Base-by-base conservation (phyloP, 225 moss, liverwort and hornwort genomes). In the Rhytidiadelphus loreus region DNA sequence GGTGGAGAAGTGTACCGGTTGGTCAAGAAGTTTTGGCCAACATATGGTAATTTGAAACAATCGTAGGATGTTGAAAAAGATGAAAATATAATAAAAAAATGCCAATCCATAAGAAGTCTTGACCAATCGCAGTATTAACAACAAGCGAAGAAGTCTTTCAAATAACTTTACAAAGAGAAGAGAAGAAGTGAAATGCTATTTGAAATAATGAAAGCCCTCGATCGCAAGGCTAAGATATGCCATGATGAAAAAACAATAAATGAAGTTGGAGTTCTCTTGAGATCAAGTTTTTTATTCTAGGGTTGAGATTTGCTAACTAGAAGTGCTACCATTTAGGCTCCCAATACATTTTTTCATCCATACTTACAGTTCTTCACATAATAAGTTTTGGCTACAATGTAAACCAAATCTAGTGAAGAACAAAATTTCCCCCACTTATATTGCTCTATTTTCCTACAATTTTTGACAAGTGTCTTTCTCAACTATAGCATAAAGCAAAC, bases 321-420 rank as follows among this genome's bases (percentile, higher is more conserved):
- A 39, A 39, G 7, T 23, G 0, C 41, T 70, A 25, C 24, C 14
- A 14, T 0, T 25, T 41, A 41, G 3, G 3, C 4, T n/a, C 4
- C 14, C 24, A 41, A 4, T 13, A 41, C 7, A 8, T 13, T 70
- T 70, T 70, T 24, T 41, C 24, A 70, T 70, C 0, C 8, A 70
- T 24, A 4, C 25, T 41, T 41, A 2, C 14, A 25, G 5, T 41
- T 41, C 25, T 70, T 14, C 2, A 70, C 24, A 0, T 1, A 3
- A 15, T 4, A 39, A 41, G 1, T 41, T 7, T n/a, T 7, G 2
- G 5, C 2, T 8, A 2, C 12, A 22, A 3, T n/a, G 5, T 6
- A 22, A 68, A 37, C 6, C 7, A 21, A 21, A 68, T 68, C 1
- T n/a, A 0, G 2, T n/a, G 13, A 64, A 70, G 25, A 25, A 70